Evolutionary conservation across 441 rosid genomes (phyloP).

Genomic region (Pelargonium australe): DNA sequence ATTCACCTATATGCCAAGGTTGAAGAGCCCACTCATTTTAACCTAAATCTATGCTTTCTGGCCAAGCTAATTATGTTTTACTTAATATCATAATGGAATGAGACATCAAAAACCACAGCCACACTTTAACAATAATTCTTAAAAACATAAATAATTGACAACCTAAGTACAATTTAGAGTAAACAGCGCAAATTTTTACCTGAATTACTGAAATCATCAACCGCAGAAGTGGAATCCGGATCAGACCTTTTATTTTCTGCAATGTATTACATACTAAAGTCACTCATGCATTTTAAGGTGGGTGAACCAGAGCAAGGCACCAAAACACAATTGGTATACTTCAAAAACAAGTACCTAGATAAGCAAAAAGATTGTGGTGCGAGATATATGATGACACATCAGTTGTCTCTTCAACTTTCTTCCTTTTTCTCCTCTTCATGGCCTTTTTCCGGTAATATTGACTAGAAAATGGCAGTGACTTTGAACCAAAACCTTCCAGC

Average conservation of each 20-base stretch:
- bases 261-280: constrained; percentile 20
- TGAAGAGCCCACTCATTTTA: background rate
- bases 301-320: constrained; percentile 10
- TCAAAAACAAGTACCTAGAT: constrained; percentile 43
- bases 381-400: constrained; percentile 51
- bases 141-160: background rate
- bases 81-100: constrained; percentile 7
- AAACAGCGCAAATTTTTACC: constrained; percentile 26
- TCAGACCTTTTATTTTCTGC: constrained; percentile 61
- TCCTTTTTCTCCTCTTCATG: constrained; percentile 67
- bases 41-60: background rate
- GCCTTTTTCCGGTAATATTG: constrained; percentile 46
- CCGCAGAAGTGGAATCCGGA: constrained; percentile 44
- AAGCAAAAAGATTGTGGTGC: constrained; percentile 60
- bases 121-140: background rate
- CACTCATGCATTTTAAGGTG: constrained; percentile 10
- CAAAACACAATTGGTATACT: constrained; percentile 11
- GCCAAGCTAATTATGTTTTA: background rate
- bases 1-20: background rate
- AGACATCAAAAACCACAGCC: background rate
- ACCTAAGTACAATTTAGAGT: background rate
- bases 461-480: constrained; percentile 55
- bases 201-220: constrained; percentile 53
- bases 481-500: constrained; percentile 52
- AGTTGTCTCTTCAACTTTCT: constrained; percentile 55